These are phyloP conservation scores for Linnemannia zychae DNA, from an alignment of 192 early-diverging fungal genomes.

Conservation along the genomic window DNA sequence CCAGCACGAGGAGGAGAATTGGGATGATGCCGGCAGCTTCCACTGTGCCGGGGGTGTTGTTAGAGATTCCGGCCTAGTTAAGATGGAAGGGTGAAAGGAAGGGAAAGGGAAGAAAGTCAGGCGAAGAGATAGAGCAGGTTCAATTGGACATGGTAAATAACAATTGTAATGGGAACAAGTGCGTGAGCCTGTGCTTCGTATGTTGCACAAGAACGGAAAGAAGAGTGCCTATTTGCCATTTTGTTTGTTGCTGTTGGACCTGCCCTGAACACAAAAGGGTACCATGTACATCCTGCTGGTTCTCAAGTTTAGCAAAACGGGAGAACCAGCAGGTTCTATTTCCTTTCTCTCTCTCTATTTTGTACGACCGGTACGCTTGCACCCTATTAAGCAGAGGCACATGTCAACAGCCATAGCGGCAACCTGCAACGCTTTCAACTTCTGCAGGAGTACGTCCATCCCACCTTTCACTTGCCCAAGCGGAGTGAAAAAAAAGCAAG, in stretches of 20 bases:
- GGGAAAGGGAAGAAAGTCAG: background rate
- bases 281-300: background rate
- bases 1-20: conserved; percentile 51
- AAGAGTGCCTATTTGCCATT: no score
- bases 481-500: background rate
- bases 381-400: background rate
- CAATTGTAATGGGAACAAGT: no score
- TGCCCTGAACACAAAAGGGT: background rate
- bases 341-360: background rate
- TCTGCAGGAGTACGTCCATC: background rate
- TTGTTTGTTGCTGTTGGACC: no score
- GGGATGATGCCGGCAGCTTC: conserved; percentile 60
- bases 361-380: background rate
- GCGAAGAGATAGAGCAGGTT: background rate
- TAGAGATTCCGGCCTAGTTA: conserved; percentile 34
- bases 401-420: background rate
- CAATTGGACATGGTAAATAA: background rate
- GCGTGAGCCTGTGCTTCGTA: no score
- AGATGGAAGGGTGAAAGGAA: background rate
- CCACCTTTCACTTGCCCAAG: background rate
- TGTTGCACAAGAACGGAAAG: no score
- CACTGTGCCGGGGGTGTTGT: conserved; percentile 44
- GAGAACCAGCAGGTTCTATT: background rate
- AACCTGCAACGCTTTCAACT: background rate
- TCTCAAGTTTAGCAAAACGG: background rate